Conservation (phyloP, 352 stramenopile species). For the Pythium scleroteichum region DNA sequence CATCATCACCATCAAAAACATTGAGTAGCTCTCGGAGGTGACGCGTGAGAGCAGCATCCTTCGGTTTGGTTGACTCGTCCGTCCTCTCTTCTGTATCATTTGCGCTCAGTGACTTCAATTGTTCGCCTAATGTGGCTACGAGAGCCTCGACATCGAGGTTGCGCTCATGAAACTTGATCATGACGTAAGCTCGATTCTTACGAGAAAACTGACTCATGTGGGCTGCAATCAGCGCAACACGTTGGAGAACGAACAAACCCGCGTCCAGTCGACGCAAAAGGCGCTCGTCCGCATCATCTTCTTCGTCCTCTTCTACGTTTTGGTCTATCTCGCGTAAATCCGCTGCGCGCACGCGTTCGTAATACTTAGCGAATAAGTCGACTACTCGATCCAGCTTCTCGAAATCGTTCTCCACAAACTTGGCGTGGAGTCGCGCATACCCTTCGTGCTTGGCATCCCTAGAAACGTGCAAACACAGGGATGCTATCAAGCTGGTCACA, state of each 20-base stretch:
- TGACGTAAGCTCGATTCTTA: constrained; percentile 66
- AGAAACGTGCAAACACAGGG: constrained; percentile 53
- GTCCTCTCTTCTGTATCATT: constrained; percentile 24
- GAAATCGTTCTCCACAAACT: constrained; percentile 82
- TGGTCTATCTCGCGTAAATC: constrained; percentile 30
- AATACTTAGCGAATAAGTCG: constrained; percentile 77
- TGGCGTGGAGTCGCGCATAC: constrained; percentile 68
- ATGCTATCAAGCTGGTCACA: constrained; percentile 61
- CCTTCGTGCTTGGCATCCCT: constrained; percentile 54
- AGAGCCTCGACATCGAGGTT: constrained; percentile 56
- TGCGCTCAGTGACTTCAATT: constrained; percentile 54
- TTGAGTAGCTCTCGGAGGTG: constrained; percentile 38
- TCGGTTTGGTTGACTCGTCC: constrained; percentile 21
- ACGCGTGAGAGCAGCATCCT: constrained; percentile 37
- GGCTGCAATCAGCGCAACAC: constrained; percentile 57
- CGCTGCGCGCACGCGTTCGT: constrained; percentile 45
- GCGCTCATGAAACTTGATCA: constrained; percentile 78
- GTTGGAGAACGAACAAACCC: constrained; percentile 80
- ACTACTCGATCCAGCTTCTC: constrained; percentile 82
- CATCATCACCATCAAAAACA: constrained; percentile 1
- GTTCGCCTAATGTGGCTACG: constrained; percentile 47
- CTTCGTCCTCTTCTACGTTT: constrained; percentile 26
- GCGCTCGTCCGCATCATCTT: constrained; percentile 38
- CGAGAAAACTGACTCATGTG: constrained; percentile 65
- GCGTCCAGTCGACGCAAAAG: constrained; percentile 70